Base-by-base conservation (phyloP, 345 rosid genomes). In the Lepidium aucheri region DNA sequence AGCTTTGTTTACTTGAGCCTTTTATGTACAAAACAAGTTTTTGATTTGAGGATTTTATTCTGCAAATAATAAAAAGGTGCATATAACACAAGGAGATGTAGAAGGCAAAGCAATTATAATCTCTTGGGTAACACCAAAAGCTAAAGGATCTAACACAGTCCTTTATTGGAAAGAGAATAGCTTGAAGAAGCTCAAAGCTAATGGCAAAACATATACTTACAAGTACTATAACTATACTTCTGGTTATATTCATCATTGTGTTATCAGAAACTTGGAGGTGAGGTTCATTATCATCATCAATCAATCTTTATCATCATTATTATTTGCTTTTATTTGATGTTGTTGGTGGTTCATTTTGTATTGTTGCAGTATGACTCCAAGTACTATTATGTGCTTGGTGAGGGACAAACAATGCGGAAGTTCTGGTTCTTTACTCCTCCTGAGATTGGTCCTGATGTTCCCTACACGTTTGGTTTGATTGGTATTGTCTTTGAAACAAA, bases 21-120 rank as follows among this genome's bases (percentile, higher is more conserved):
- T 33, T 33, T 24, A 28, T 28, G 32, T 28, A 28, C 7, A 0
- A 36, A 38, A n/a, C 2, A 33, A 11, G 38, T 65, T 47, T 40
- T 40, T 54, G 33, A 7, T 60, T 53, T 53, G 84, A 84, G 53
- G 9, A 9, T 47, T 22, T 20, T 28, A 1, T 11, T 11, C 14
- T 11, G 14, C 20, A 39, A 57, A 26, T 1, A 26, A 26, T 26
- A 51, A 74, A 51, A 74, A 74, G 77, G 95, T 92, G 49, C 96
- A 93, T 67, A 79, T 93, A 80, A 93, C 97, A 58, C 98, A 87
- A 86, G 98, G 97, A 63, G 96, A 93, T 80, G 83, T 68, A 22
- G 89, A 70, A 34, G 98, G 97, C 3, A 85, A 77, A 65, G 96
- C 82, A 60, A 80, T 90, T 78, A 90, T 88, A 62, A 80, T 90